Base-by-base conservation (phyloP, 2,329 filamentous ascomycete species). In the Neonectria neomacrospora region DNA sequence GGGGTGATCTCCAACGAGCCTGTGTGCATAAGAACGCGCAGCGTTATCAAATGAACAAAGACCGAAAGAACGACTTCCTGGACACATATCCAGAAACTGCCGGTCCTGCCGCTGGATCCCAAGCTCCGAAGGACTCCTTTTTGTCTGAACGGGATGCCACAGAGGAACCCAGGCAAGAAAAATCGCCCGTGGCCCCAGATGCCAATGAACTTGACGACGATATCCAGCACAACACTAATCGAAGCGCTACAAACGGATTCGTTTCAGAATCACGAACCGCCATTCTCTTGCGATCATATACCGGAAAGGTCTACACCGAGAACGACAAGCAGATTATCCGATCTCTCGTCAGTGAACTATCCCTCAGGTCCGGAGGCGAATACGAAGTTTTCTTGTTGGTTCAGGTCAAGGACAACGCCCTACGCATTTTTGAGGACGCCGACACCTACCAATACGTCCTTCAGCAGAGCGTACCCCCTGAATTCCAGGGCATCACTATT, bases 301-400 rank as follows among this genome's bases (percentile, higher is more conserved):
- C 87, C 32, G 90, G 88, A 59, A 93, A 92, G 75, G 77, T 86
- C 28, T 97, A 94, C 76, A 92, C 89, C 28, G 86, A 91, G 42
- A 92, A 95, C 73, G 92, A 95, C 74, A 88, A 91, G 73, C 88
- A 94, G 75, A 90, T 89, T 57, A 88, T 97, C 42, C 90, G 94
- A 28, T 87, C 93, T 37, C 86, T 96, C 73, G 88, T 97, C 69
- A 90, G 88, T 63, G 94, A 97, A 77, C 82, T 96, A 28, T 86
- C 86, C 6, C 82, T 96, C 60, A 88, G 89, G 64, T 91, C 91
- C 16, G 92, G 93, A 18, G 92, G 91, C 37, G 89, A 94, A 78
- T 96, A 94, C 73, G 88, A 94, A 70, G 89, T 96, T 1, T 92
- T 92, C 73, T 81, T 96, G 30, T 84, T 96, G 26, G 86, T 96